Percentiles rank a stretch among this genome's conserved stretches.
Evolutionary conservation across 768 basidiomycete genomes (phyloP).

Genomic region (Chalciporus pseudorubinellus): DNA sequence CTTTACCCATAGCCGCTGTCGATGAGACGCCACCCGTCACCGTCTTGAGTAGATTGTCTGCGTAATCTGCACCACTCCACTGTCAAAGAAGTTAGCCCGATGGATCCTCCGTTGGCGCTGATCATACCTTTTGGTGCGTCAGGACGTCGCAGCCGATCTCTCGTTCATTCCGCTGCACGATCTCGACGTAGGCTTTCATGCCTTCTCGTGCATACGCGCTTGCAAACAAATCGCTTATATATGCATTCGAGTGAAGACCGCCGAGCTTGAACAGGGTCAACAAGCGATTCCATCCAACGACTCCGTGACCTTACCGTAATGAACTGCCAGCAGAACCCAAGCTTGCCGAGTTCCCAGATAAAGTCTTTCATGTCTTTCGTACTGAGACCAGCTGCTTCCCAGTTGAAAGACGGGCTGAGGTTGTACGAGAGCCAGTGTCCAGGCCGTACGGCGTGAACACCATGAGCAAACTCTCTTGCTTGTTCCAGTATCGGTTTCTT

Average conservation of each 20-base stretch:
- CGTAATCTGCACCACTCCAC: constrained; percentile 96
- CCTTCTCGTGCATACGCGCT: constrained; percentile 86
- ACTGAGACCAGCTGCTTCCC: constrained; percentile 90
- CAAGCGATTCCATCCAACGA: constrained; percentile 5
- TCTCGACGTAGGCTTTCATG: constrained; percentile 98
- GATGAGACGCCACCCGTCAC: constrained; percentile 97
- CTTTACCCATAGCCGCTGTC: constrained; percentile 98
- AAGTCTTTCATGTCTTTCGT: constrained; percentile 83
- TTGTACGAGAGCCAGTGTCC: constrained; percentile 97
- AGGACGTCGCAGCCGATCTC: constrained; percentile 95
- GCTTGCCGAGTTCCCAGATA: constrained; percentile 91
- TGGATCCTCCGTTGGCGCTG: neutral
- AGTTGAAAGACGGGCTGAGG: constrained; percentile 90
- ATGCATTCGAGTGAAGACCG: constrained; percentile 95
- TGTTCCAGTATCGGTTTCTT: constrained; percentile 90
- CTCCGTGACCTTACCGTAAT: constrained; percentile 70
- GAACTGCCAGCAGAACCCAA: constrained; percentile 99
- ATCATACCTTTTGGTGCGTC: constrained; percentile 88
- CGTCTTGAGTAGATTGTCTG: constrained; percentile 88
- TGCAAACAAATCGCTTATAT: constrained; percentile 93
- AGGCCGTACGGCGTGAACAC: constrained; percentile 79
- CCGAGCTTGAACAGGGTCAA: constrained; percentile 60
- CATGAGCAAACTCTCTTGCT: constrained; percentile 87
- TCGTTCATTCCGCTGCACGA: constrained; percentile 88
- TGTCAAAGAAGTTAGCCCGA: constrained; percentile 31